Percentiles rank a stretch among this genome's conserved stretches.
These are phyloP conservation scores for Pezicula neosporulosa DNA, from an alignment of 2,329 filamentous ascomycete genomes.

Conservation along the genomic window DNA sequence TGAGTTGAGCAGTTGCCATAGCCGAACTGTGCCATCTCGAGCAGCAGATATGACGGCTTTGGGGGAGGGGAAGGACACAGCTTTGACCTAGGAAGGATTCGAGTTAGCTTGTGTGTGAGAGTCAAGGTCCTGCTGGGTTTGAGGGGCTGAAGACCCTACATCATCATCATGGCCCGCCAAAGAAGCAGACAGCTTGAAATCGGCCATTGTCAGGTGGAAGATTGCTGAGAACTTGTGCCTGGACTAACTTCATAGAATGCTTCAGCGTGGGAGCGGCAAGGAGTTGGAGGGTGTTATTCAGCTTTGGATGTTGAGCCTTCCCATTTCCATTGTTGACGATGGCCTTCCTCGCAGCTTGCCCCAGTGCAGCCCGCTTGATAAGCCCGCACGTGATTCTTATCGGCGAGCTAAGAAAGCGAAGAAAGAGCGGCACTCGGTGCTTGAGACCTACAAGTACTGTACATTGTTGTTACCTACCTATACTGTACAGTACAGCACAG, in stretches of 20 bases:
- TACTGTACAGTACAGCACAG: too few species aligned
- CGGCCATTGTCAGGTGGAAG: conserved; percentile 52
- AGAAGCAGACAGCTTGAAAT: conserved; percentile 91
- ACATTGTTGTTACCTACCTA: too few species aligned
- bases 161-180: conserved; percentile 89
- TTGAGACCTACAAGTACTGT: too few species aligned
- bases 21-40: conserved; percentile 82
- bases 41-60: conserved; percentile 80
- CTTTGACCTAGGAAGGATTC: conserved; percentile 66
- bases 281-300: conserved; percentile 3
- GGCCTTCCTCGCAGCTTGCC: conserved; percentile 8
- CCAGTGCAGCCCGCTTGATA: not conserved
- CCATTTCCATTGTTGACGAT: conserved; percentile 9
- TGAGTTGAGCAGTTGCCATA: conserved; percentile 70
- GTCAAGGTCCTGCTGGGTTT: conserved; percentile 4
- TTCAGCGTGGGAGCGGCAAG: not conserved
- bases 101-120: conserved; percentile 11
- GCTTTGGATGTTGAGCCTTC: conserved; percentile 1
- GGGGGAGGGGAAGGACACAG: conserved; percentile 72
- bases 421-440: not conserved
- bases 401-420: conserved; percentile 3
- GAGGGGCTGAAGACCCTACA: conserved; percentile 52
- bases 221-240: conserved; percentile 1
- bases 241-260: not conserved
- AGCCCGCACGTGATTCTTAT: conserved; percentile 11